phyloP scores from a whole-genome alignment of 192 early-diverging fungal genomes.

The Geranomyces michiganensis region DNA sequence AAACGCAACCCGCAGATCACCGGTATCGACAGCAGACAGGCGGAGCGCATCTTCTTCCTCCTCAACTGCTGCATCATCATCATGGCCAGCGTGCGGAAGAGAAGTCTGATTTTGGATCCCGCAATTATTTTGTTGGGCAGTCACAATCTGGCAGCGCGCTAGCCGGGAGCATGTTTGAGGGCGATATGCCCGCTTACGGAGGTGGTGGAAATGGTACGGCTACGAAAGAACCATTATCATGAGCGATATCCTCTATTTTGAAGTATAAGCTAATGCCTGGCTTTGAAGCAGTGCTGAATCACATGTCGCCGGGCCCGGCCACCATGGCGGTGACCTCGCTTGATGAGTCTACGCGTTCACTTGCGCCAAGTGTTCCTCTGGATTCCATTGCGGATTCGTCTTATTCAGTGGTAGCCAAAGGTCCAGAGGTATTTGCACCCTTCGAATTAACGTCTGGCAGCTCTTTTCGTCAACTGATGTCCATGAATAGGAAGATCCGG shows the following conservation, averaged over 20 bases:
- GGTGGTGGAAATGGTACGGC: constrained; percentile 13
- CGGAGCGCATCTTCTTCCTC: background rate
- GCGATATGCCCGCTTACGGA: constrained; percentile 5
- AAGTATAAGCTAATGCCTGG: background rate
- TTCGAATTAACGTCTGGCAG: background rate
- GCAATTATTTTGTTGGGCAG: constrained; percentile 47
- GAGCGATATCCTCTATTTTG: too few relatives aligned
- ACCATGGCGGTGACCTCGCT: constrained; percentile 43
- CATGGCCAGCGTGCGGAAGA: background rate
- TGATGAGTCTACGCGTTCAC: constrained; percentile 25
- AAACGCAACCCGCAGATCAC: background rate
- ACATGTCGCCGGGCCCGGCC: constrained; percentile 25
- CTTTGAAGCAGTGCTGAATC: constrained; percentile 7
- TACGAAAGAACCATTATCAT: background rate
- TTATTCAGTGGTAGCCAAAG: constrained; percentile 14
- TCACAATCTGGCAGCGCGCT: constrained; percentile 9
- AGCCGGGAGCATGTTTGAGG: background rate
- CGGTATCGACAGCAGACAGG: background rate
- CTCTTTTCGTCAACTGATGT: background rate
- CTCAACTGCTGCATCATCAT: background rate
- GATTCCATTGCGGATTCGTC: constrained; percentile 6
- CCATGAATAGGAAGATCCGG: constrained; percentile 58
- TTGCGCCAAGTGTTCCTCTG: background rate
- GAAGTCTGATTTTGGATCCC: constrained; percentile 36
- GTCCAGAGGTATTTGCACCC: background rate